Conservation (phyloP, 805 yeast species). For the Candida montana region DNA sequence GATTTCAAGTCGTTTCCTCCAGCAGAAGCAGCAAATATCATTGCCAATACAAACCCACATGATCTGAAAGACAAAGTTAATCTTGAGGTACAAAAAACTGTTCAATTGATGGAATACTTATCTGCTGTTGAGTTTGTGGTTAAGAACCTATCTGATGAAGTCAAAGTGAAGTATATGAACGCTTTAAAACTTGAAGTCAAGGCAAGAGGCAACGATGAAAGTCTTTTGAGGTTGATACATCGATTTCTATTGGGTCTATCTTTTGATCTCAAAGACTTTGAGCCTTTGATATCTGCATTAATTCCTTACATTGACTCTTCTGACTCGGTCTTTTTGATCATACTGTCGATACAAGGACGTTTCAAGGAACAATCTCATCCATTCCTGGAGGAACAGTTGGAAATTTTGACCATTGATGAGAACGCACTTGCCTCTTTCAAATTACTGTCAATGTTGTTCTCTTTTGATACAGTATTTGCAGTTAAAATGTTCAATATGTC, state of each 20-base stretch:
- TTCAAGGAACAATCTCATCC: conserved; percentile 9
- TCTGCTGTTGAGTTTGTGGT: conserved; percentile 1
- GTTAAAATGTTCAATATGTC: conserved; percentile 22
- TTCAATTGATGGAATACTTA: conserved; percentile 2
- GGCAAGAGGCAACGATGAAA: neutral
- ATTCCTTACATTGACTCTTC: conserved; percentile 11
- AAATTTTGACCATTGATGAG: conserved; percentile 19
- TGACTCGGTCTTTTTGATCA: conserved; percentile 8
- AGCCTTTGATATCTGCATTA: conserved; percentile 10
- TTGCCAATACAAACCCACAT: neutral
- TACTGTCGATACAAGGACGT: conserved; percentile 12
- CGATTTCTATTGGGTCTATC: conserved; percentile 25
- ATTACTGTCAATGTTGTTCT: conserved; percentile 14
- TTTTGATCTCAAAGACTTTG: conserved; percentile 14
- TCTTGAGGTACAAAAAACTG: conserved; percentile 5
- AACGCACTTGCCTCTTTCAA: conserved; percentile 22
- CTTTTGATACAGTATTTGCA: conserved; percentile 9
- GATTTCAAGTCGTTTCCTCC: neutral
- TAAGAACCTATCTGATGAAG: conserved; percentile 2
- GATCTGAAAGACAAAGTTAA: conserved; percentile 2
- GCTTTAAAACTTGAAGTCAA: conserved; percentile 6
- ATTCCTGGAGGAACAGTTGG: conserved; percentile 17
- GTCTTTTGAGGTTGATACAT: conserved; percentile 15
- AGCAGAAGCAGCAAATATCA: neutral
- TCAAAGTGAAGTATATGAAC: conserved; percentile 10